Base-by-base conservation (phyloP, 2,329 filamentous ascomycete genomes). In the Diatrype stigma region DNA sequence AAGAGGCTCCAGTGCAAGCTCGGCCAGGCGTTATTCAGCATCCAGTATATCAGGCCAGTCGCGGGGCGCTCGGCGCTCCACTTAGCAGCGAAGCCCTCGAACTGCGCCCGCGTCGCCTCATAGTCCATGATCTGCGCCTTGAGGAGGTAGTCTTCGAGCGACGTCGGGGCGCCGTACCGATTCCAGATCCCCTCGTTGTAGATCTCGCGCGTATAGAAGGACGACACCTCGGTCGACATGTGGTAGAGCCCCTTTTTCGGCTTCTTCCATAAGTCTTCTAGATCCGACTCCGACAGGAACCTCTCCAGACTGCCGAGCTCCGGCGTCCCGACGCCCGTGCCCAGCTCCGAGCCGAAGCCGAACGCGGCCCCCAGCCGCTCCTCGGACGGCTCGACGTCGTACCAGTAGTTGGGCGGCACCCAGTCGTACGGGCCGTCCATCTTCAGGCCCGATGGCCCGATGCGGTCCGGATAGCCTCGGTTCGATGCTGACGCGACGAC, bases 381-480 rank as follows among this genome's bases (percentile, higher is more conserved):
- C 46, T 60, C 60, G 1, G 63, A 61, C 2, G 68, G 65, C 17
- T 71, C 65, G 6, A 60, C 64, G 44, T 77, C 74, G 54, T 78
- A 84, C 82, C 81, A 86, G 65, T 86, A 86, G 55, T 79, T 82
- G 0, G 82, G 82, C 0, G 83, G 79, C 0, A 84, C 80, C 81
- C 81, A 86, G 59, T 85, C 83, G 56, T 86, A 86, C 0, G 83
- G 83, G 0, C 83, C 83, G 0, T 79, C 74, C 82, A 86, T 86
- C 59, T 84, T 85, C 76, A 86, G 78, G 1, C 82, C 82, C 0
- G 78, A 77, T 0, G 78, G 77, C 0, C 78, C 80, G 0, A 85
- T 69, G 1, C 70, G 61, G 8, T 72, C 55, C 0, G 82, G 77
- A 49, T 71, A 81, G 2, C 81, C 80, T 10, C 75, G 71, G 58